These are phyloP conservation scores for Prunus persica DNA, from an alignment of 306 rosid genomes.

Conservation along the genomic window DNA sequence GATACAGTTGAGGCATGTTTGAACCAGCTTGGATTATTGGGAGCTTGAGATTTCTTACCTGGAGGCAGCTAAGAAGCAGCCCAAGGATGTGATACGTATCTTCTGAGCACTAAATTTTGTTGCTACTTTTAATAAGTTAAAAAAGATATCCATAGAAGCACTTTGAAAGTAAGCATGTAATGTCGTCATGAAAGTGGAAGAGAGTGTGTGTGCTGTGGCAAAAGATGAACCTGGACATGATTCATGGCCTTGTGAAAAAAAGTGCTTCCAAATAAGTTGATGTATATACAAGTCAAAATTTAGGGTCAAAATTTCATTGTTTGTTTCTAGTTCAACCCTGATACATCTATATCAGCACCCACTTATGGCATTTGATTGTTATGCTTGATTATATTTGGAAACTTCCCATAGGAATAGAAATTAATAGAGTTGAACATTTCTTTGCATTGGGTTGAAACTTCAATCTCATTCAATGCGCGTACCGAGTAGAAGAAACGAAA, in stretches of 20 bases:
- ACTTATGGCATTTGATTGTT: neutral
- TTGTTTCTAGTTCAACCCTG: neutral
- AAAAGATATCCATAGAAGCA: neutral
- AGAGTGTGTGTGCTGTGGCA: neutral
- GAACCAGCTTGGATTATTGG: neutral
- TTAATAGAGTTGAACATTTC: too few species aligned
- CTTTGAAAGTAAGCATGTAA: neutral
- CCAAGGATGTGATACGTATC: neutral
- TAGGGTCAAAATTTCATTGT: neutral
- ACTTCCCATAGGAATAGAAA: too few species aligned
- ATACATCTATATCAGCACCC: neutral
- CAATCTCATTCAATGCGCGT: neutral
- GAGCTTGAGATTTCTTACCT: too few species aligned
- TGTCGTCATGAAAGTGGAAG: neutral
- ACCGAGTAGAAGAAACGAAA: neutral
- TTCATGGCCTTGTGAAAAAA: neutral
- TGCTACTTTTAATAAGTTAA: neutral
- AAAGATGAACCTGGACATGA: conserved; percentile 19
- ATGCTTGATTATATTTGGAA: too few species aligned
- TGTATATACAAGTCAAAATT: neutral
- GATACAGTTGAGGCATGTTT: neutral
- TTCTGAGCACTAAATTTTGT: neutral
- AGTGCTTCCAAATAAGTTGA: neutral
- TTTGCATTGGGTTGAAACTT: neutral
- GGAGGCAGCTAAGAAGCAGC: too few species aligned